A percentile compares a stretch with the other conserved stretches of the same genome.
These are phyloP conservation scores for Nemania abortiva DNA, from an alignment of 2,329 filamentous ascomycete genomes.

Conservation along the genomic window DNA sequence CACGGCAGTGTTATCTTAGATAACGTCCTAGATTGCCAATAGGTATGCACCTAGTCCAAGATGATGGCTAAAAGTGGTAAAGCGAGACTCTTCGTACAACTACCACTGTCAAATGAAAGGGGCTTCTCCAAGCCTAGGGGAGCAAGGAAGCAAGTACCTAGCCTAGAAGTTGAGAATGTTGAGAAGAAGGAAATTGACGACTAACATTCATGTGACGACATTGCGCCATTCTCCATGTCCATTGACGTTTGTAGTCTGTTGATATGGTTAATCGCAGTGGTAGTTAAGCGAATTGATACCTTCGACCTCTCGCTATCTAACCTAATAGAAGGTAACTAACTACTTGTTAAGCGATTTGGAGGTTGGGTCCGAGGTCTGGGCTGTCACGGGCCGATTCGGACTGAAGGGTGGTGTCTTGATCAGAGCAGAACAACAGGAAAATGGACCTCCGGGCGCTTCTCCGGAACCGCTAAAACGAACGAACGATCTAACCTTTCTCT, in stretches of 20 bases:
- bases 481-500: neutral
- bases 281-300: no score
- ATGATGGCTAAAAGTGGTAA: no score
- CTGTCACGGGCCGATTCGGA: slow-evolving; percentile 23
- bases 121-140: neutral
- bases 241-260: neutral
- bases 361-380: neutral
- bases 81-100: no score
- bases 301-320: no score
- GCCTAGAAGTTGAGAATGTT: no score
- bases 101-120: neutral
- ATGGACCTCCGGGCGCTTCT: slow-evolving; percentile 22
- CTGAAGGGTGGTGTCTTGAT: neutral
- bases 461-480: slow-evolving; percentile 3
- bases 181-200: neutral
- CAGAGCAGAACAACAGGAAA: neutral
- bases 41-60: no score
- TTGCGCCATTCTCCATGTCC: neutral
- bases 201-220: neutral
- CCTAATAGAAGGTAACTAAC: neutral
- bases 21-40: neutral
- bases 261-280: neutral
- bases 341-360: neutral
- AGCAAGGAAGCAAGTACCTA: neutral
- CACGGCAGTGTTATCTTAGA: neutral